Base-by-base conservation (phyloP, 2,329 filamentous ascomycete genomes). In the Setomelanomma holmii region DNA sequence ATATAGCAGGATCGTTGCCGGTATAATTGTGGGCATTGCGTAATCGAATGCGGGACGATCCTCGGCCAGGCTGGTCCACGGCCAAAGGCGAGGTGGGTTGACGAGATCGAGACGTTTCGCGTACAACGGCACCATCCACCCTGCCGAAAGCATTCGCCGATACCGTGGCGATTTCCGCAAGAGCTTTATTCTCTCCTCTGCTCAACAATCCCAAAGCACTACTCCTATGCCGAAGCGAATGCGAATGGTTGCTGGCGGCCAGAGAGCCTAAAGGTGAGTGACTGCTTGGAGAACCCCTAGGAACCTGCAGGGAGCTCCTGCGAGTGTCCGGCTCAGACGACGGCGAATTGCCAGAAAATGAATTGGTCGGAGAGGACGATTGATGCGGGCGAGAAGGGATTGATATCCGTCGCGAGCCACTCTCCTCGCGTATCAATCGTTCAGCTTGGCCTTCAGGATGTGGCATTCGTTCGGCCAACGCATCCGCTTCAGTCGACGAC, bases 401-500 rank as follows among this genome's bases (percentile, higher is more conserved):
- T 5, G 63, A 55, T 22, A 64, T 63, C 1, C 62, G 56, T 33
- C 56, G 56, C 16, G 46, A 45, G 16, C 49, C 56, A 8, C 53
- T 51, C 44, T 69, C 71, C 47, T 68, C 66, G 5, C 63, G 65
- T 14, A 58, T 53, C 14, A 71, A 39, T 12, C 72, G 75, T 20
- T 74, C 75, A 24, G 71, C 67, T 45, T 78, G 76, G 53, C 66
- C 78, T 57, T 75, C 75, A 21, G 72, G 69, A 45, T 74, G 73
- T 12, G 74, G 63, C 40, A 75, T 69, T 43, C 76, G 76, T n/a
- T 61, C 55, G 36, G 84, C 77, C 6, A 84, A 75, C 0, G 86
- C 79, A 58, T 89, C 87, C 66, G 93, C 89, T 56, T 95, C 91
- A 0, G 89, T 92, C 77, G 91, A 93, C 1, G 92, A 96, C 5